Evolutionary conservation across 2,329 filamentous ascomycete species (phyloP).

Genomic region (Capronia americana): DNA sequence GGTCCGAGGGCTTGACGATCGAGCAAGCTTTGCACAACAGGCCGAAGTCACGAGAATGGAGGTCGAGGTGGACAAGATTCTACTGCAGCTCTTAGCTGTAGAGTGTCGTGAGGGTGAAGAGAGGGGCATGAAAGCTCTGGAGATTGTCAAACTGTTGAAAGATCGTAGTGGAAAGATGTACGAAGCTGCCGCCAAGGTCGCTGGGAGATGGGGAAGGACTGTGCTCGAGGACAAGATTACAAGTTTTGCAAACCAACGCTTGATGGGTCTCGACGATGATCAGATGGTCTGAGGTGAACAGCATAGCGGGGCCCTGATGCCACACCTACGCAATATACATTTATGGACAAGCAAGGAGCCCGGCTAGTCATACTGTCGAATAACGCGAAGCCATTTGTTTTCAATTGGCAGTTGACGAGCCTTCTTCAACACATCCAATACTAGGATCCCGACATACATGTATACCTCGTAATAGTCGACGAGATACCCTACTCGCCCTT

Average conservation of each 20-base stretch:
- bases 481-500: no score
- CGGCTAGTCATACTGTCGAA: no score
- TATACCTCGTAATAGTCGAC: no score
- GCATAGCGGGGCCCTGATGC: no score
- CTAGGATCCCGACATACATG: no score
- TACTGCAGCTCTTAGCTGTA: constrained; percentile 84
- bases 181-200: constrained; percentile 88
- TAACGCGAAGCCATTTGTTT: no score
- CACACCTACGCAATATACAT: no score
- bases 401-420: no score
- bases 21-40: constrained; percentile 62
- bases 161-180: constrained; percentile 88
- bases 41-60: constrained; percentile 72
- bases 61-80: constrained; percentile 84
- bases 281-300: neutral
- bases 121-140: constrained; percentile 89
- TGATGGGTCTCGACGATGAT: constrained; percentile 63
- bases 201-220: constrained; percentile 78
- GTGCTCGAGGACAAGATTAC: constrained; percentile 90
- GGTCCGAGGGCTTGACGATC: constrained; percentile 68
- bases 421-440: no score
- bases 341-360: no score
- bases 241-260: constrained; percentile 75
- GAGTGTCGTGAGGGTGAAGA: constrained; percentile 95
- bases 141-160: constrained; percentile 84